These are phyloP conservation scores for Penicillium sp. DNA, from an alignment of 2,329 filamentous ascomycete species.

Conservation along the genomic window DNA sequence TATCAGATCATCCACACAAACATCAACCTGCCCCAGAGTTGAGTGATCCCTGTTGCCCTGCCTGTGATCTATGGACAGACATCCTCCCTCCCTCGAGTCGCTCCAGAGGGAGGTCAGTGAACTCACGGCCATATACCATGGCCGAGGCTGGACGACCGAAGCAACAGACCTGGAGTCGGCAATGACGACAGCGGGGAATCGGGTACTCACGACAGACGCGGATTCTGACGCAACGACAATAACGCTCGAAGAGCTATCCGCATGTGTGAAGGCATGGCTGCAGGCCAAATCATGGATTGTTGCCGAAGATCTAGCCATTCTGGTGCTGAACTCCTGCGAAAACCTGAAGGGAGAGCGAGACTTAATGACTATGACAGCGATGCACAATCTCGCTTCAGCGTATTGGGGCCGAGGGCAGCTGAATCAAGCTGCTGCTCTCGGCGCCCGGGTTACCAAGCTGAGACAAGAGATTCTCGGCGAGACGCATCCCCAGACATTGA, in stretches of 20 bases:
- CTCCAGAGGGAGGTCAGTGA: conserved; percentile 4
- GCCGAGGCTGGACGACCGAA: conserved; percentile 1
- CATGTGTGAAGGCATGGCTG: conserved; percentile 5
- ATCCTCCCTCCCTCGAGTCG: neutral
- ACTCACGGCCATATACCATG: neutral
- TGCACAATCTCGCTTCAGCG: conserved; percentile 16
- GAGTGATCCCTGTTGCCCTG: neutral
- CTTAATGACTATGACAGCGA: conserved; percentile 14
- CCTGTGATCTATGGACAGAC: conserved; percentile 7
- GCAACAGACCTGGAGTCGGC: conserved; percentile 1
- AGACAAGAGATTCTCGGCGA: conserved; percentile 10
- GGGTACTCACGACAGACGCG: neutral
- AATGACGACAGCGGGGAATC: neutral
- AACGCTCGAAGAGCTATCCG: conserved; percentile 4
- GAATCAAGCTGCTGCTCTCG: conserved; percentile 8
- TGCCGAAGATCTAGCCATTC: conserved; percentile 9
- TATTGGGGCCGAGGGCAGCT: conserved; percentile 14
- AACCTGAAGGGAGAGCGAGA: conserved; percentile 10
- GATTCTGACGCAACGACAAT: neutral
- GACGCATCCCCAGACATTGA: conserved; percentile 13
- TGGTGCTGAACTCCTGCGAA: conserved; percentile 3
- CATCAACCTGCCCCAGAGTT: neutral
- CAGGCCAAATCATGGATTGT: conserved; percentile 7
- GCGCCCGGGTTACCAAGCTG: conserved; percentile 4
- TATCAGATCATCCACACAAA: neutral